A percentile compares a stretch with the other conserved stretches of the same genome.
phyloP scores from a whole-genome alignment of 2,329 filamentous ascomycete genomes.

The Trichoderma endophyticum region DNA sequence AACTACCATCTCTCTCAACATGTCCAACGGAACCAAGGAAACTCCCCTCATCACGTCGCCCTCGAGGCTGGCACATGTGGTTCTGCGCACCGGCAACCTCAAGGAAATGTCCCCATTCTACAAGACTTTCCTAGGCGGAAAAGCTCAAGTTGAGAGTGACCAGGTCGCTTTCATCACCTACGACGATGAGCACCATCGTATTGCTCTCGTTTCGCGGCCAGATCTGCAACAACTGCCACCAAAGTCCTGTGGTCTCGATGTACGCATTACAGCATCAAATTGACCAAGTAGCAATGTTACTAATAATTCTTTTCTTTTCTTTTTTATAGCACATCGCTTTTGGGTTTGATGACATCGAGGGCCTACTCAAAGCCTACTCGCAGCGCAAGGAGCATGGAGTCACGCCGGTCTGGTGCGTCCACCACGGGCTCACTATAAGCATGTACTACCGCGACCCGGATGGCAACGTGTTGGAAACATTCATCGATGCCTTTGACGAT shows the following conservation, averaged over 20 bases:
- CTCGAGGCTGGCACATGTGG: not conserved
- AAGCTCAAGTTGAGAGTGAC: not conserved
- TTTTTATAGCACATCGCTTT: not conserved
- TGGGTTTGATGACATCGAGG: not conserved
- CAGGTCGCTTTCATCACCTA: not conserved
- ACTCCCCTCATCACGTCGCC: not conserved
- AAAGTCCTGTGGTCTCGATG: not conserved
- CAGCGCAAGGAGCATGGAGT: slow-evolving; percentile 33
- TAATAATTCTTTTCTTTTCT: not conserved
- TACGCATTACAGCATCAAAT: not conserved
- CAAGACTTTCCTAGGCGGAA: not conserved
- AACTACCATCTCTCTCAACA: not conserved
- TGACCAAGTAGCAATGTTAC: not conserved
- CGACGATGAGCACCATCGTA: not conserved
- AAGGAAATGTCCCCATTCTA: not conserved
- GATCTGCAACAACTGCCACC: not conserved
- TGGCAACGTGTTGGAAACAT: slow-evolving; percentile 46
- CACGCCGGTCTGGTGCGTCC: slow-evolving; percentile 41
- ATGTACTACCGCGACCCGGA: slow-evolving; percentile 51
- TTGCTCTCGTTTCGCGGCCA: not conserved
- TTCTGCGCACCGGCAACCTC: not conserved
- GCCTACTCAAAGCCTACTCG: not conserved
- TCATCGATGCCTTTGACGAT: slow-evolving; percentile 43
- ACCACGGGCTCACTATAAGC: slow-evolving; percentile 46
- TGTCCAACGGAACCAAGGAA: not conserved